Evolutionary conservation across 768 basidiomycete genomes (phyloP), one percentile per base, ranked within the genome.

Genomic region (Leccinum aurantiacum): DNA sequence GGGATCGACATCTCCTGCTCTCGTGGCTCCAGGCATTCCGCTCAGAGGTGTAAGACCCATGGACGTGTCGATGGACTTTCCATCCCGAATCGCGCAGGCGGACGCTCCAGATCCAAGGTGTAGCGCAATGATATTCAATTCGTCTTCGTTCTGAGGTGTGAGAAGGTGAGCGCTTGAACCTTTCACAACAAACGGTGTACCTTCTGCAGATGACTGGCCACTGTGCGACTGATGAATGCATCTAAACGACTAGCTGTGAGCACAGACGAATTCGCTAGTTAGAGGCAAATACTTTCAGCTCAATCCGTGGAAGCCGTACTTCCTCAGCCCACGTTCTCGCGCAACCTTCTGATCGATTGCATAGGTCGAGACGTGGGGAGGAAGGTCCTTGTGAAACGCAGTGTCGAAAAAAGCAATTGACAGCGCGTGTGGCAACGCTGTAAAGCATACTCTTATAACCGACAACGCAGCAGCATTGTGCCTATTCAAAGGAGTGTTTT

Each of bases 41-140:
- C 86, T 85, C n/a, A 94, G 74, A 4, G 93, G 94, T 1, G 95
- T 95, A 38, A 97, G 82, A 3, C 93, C 44, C 95, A 97, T 97
- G 38, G 85, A 88, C 1, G 93, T 95, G 73, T 96, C 92, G 63
- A 88, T 79, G 22, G 90, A 91, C 60, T 81, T 76, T 22, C 95
- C 95, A 41, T 78, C 69, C 53, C 80, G 79, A 71, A 96, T 88
- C 17, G 86, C 85, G 71, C 92, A 94, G 14, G 82, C 84, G 14
- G 89, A 92, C 0, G 93, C 94, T 14, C 95, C 95, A n/a, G 91
- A 91, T 5, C 94, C 94, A 57, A 96, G 84, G 72, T 96, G 95
- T 31, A 93, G 79, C 15, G 92, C 80, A 59, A 96, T 92, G 54
- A 95, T 79, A 70, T 88, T 93, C 50, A 88, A 75, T 10, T 83